Percentiles rank a stretch among this genome's conserved stretches.
phyloP scores from a whole-genome alignment of 345 rosid genomes.

The Acer negundo region DNA sequence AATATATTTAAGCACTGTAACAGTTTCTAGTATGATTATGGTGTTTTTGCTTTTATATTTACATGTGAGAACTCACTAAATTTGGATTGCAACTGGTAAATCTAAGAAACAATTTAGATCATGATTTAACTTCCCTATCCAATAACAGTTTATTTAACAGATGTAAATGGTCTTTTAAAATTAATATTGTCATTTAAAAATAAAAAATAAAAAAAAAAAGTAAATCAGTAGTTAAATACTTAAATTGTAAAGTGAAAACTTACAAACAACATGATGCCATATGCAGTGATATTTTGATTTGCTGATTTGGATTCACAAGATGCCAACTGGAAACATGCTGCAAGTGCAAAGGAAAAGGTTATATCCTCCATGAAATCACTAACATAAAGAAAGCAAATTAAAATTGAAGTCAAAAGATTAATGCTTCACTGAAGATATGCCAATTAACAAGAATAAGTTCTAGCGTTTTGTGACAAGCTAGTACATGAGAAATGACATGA shows the following conservation, averaged over 20 bases:
- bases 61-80: neutral
- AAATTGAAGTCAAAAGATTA: neutral
- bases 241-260: slow-evolving; percentile 42
- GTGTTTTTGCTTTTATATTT: neutral
- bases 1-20: too few relatives aligned
- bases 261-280: slow-evolving; percentile 88
- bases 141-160: slow-evolving; percentile 3
- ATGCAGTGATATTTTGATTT: slow-evolving; percentile 92
- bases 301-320: slow-evolving; percentile 68
- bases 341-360: slow-evolving; percentile 32
- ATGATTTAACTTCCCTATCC: neutral
- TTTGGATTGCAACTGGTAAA: neutral
- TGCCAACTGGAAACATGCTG: slow-evolving; percentile 85
- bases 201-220: neutral
- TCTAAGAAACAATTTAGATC: neutral
- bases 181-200: neutral
- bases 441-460: neutral
- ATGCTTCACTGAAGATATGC: neutral
- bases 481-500: neutral
- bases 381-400: neutral
- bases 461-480: neutral
- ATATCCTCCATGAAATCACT: neutral
- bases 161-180: slow-evolving; percentile 8
- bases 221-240: neutral
- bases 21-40: neutral